Evolutionary conservation across 2,329 filamentous ascomycete genomes (phyloP).

Genomic region (Lachnellula occidentalis): DNA sequence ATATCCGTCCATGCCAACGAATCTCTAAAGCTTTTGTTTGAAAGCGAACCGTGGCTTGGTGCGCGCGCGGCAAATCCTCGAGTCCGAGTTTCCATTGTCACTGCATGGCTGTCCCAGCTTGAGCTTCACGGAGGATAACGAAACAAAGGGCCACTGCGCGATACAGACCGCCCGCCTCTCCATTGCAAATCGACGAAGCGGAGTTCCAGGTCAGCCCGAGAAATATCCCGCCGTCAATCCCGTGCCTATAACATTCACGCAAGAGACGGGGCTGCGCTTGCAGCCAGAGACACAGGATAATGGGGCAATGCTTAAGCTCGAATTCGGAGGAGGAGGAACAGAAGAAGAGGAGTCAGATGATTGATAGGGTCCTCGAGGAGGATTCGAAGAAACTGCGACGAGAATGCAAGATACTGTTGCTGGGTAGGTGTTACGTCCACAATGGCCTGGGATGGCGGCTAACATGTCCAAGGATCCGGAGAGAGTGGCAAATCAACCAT

Average conservation of each 20-base stretch:
- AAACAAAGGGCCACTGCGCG: conserved; percentile 1
- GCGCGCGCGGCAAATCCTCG: conserved; percentile 5
- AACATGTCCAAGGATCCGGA: conserved; percentile 66
- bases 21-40: conserved; percentile 31
- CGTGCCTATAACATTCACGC: conserved; percentile 10
- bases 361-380: conserved; percentile 89
- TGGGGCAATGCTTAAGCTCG: conserved; percentile 93
- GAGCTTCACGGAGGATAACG: conserved; percentile 10
- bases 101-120: conserved; percentile 12
- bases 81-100: conserved; percentile 5
- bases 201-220: neutral
- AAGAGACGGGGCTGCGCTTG: conserved; percentile 25
- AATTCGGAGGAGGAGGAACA: conserved; percentile 76
- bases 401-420: conserved; percentile 97
- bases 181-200: neutral
- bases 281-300: conserved; percentile 39
- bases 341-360: conserved; percentile 95
- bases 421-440: conserved; percentile 58
- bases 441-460: conserved; percentile 9
- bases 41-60: conserved; percentile 20
- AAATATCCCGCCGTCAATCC: neutral
- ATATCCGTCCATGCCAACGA: conserved; percentile 32
- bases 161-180: neutral
- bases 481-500: conserved; percentile 99
- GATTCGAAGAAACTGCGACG: conserved; percentile 86